phyloP scores from a whole-genome alignment of 257 asterid genomes.

The Craterostigma plantagineum region DNA sequence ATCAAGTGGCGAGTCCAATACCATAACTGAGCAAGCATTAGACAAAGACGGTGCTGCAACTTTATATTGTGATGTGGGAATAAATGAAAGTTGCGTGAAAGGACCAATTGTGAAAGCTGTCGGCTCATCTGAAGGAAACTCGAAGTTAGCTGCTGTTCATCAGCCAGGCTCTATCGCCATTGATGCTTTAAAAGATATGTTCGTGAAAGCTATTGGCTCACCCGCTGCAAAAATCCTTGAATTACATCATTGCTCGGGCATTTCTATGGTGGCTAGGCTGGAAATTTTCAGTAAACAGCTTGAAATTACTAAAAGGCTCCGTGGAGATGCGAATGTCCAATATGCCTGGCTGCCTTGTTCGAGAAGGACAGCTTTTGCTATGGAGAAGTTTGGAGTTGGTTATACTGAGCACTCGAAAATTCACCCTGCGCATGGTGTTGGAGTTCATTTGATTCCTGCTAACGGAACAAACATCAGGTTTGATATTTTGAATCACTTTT shows the following conservation, averaged over 20 bases:
- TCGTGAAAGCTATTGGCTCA: conserved; percentile 27
- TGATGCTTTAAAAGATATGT: conserved; percentile 25
- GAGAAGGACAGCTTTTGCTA: conserved; percentile 22
- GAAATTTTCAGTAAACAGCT: conserved; percentile 67
- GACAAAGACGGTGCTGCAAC: conserved; percentile 17
- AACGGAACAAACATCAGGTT: conserved; percentile 61
- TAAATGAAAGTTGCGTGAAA: conserved; percentile 17
- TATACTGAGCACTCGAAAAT: conserved; percentile 17
- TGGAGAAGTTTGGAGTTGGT: conserved; percentile 52
- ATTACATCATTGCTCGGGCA: conserved; percentile 20
- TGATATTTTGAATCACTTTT: conserved; percentile 7
- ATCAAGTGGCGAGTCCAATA: conserved; percentile 60
- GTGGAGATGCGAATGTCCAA: conserved; percentile 54
- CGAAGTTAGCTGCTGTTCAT: conserved; percentile 8
- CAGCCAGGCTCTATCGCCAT: conserved; percentile 14
- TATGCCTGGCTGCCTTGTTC: conserved; percentile 91
- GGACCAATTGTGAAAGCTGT: conserved; percentile 15
- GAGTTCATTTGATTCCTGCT: conserved; percentile 61
- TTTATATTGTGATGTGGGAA: conserved; percentile 21
- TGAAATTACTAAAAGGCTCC: conserved; percentile 40
- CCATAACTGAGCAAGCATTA: conserved; percentile 19
- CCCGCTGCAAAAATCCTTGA: conserved; percentile 28
- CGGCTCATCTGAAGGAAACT: conserved; percentile 15
- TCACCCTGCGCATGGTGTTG: conserved; percentile 29
- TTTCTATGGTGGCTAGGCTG: conserved; percentile 24